A percentile compares a stretch with the other conserved stretches of the same genome.
Evolutionary conservation across 2,329 filamentous ascomycete genomes (phyloP).

Genomic region (Zasmidium cellare): DNA sequence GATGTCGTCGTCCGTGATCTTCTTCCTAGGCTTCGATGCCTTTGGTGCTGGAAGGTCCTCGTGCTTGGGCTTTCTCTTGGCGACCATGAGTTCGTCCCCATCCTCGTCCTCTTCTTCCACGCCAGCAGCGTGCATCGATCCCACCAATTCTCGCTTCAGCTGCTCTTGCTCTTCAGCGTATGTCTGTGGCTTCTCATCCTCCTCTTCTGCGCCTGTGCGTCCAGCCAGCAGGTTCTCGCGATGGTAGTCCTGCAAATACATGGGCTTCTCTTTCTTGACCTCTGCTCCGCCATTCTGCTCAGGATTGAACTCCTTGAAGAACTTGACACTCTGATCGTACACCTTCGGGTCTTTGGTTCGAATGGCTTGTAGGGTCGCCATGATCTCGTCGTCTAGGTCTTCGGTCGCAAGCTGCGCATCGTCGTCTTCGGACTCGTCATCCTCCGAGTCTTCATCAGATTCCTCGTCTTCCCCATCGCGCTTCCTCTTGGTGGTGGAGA

Average conservation of each 20-base stretch:
- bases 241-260: conserved; percentile 88
- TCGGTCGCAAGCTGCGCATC: conserved; percentile 83
- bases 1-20: conserved; percentile 62
- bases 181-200: conserved; percentile 62
- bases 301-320: conserved; percentile 69
- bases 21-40: conserved; percentile 34
- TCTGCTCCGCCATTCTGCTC: conserved; percentile 38
- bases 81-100: conserved; percentile 73
- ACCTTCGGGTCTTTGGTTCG: conserved; percentile 86
- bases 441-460: conserved; percentile 64
- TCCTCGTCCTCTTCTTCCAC: conserved; percentile 48
- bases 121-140: conserved; percentile 71
- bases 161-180: conserved; percentile 88
- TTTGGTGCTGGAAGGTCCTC: conserved; percentile 23
- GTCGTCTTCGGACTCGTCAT: conserved; percentile 82
- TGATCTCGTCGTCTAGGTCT: conserved; percentile 82
- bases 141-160: conserved; percentile 73
- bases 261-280: conserved; percentile 70
- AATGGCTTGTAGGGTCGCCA: conserved; percentile 82
- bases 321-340: conserved; percentile 77
- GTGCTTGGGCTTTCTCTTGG: conserved; percentile 58
- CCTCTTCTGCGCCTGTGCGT: conserved; percentile 59
- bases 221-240: conserved; percentile 82
- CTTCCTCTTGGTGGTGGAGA: conserved; percentile 17
- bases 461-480: conserved; percentile 51